Evolutionary conservation across 768 basidiomycete genomes (phyloP).

Genomic region (Sporobolomyces roseus): DNA sequence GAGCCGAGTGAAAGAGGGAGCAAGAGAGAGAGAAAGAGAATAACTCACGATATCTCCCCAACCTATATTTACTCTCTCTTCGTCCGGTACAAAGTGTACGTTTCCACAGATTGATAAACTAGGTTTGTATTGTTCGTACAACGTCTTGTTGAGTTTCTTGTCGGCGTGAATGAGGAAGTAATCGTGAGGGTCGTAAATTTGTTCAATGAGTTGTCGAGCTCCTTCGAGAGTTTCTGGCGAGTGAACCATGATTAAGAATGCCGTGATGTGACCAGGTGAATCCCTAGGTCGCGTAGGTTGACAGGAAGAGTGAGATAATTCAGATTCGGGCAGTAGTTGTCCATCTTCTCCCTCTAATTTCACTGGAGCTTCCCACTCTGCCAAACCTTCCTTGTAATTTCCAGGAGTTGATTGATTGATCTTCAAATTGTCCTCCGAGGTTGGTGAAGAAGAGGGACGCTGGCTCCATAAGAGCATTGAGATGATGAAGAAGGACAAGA

Average conservation of each 20-base stretch:
- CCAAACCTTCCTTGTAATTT: conserved; percentile 5
- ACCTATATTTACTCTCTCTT: conserved; percentile 1
- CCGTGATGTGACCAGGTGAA: neutral
- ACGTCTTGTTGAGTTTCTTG: neutral
- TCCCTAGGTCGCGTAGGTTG: neutral
- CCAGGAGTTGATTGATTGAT: neutral
- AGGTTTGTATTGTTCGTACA: neutral
- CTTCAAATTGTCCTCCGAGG: neutral
- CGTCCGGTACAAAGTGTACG: conserved; percentile 5
- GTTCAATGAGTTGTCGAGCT: neutral
- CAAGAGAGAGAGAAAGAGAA: neutral
- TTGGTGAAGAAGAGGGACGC: neutral
- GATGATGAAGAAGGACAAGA: conserved; percentile 11
- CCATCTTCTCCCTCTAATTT: neutral
- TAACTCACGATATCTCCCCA: conserved; percentile 16
- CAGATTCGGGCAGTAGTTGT: neutral
- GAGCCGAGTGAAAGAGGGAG: neutral
- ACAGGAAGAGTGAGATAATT: neutral
- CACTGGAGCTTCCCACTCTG: conserved; percentile 5
- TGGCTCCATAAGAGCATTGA: neutral
- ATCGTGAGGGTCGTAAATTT: conserved; percentile 13
- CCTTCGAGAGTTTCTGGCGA: neutral
- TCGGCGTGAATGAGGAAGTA: conserved; percentile 14
- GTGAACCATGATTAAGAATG: conserved; percentile 14
- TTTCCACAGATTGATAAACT: neutral